These are phyloP conservation scores for Prosopis cineraria DNA, from an alignment of 306 rosid genomes.

Conservation along the genomic window DNA sequence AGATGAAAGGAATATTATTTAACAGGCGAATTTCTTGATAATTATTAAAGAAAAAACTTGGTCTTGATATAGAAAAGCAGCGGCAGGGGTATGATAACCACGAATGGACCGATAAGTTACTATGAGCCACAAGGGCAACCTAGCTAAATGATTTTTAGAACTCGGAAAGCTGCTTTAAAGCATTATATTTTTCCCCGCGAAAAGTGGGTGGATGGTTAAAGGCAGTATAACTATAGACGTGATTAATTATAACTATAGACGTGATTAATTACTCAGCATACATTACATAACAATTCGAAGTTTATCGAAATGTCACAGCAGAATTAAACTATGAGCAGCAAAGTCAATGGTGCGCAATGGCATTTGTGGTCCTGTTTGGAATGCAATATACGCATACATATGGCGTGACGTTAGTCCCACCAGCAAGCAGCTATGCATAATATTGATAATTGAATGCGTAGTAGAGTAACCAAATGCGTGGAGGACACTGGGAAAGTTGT, in stretches of 20 bases:
- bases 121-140: neutral
- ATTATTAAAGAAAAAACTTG: no score
- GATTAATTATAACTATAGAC: neutral
- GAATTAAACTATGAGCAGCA: neutral
- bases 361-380: neutral
- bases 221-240: neutral
- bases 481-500: neutral
- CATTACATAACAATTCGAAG: neutral
- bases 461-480: neutral
- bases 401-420: neutral
- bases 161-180: neutral
- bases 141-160: neutral
- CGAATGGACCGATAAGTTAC: no score
- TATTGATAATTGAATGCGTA: neutral
- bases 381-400: neutral
- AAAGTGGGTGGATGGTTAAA: neutral
- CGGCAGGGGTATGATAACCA: no score
- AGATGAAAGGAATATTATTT: no score
- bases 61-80: no score
- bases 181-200: neutral
- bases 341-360: neutral
- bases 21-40: no score
- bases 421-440: neutral
- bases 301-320: neutral
- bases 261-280: neutral